Evolutionary conservation across 805 yeast species (phyloP).

Genomic region (Yarrowia alimentaria): DNA sequence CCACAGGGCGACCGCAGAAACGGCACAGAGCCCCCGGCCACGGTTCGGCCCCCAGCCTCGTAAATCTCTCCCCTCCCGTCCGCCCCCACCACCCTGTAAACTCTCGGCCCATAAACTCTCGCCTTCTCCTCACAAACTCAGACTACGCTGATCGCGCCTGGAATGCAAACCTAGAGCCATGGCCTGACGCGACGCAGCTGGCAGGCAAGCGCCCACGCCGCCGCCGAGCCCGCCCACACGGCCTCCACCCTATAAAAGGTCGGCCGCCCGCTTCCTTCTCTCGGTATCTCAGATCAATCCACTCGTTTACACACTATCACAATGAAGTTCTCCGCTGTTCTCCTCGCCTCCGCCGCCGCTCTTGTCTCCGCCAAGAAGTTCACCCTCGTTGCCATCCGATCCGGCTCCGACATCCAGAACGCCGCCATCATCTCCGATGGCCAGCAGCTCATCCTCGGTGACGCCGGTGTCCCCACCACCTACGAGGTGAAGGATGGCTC

Average conservation of each 20-base stretch:
- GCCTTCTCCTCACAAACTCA: no score
- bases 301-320: constrained; percentile 2
- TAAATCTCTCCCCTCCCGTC: no score
- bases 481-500: constrained; percentile 13
- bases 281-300: neutral
- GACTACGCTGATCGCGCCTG: no score
- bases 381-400: constrained; percentile 21
- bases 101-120: no score
- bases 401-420: constrained; percentile 23
- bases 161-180: no score
- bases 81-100: no score
- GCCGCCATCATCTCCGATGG: constrained; percentile 2
- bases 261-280: neutral
- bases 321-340: constrained; percentile 19
- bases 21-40: no score
- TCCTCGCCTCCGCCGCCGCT: constrained; percentile 18
- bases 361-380: constrained; percentile 21
- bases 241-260: neutral
- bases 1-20: no score
- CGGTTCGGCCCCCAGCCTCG: no score
- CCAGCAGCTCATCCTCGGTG: neutral
- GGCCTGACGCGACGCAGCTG: no score
- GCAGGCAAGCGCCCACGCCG: neutral
- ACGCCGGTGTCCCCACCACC: constrained; percentile 3
- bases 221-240: no score